phyloP scores from a whole-genome alignment of 2,329 filamentous ascomycete genomes.

The Onygenales sp. region DNA sequence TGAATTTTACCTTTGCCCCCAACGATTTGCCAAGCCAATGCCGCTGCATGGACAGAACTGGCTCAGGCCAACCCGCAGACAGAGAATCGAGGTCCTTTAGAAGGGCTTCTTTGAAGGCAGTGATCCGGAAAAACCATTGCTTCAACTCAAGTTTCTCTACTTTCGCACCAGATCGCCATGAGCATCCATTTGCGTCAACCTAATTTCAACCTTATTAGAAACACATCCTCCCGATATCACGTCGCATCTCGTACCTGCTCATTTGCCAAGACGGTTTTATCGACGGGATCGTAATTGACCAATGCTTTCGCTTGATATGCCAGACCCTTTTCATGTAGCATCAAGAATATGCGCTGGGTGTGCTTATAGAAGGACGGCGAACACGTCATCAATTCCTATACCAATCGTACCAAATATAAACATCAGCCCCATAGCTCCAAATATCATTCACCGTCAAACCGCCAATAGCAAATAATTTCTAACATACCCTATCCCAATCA shows the following conservation, averaged over 20 bases:
- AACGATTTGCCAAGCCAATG: conserved; percentile 80
- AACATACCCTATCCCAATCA: conserved; percentile 68
- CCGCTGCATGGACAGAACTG: conserved; percentile 71
- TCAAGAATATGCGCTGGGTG: conserved; percentile 75
- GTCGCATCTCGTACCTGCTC: conserved; percentile 50
- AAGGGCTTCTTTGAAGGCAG: conserved; percentile 63
- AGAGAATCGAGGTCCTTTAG: conserved; percentile 62
- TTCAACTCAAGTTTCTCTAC: conserved; percentile 70
- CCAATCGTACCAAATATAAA: conserved; percentile 4
- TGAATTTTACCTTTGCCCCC: conserved; percentile 64
- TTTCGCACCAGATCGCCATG: conserved; percentile 78
- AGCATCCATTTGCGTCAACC: conserved; percentile 74
- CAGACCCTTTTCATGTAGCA: conserved; percentile 62
- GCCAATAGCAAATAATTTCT: background rate
- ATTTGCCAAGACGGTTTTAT: conserved; percentile 82
- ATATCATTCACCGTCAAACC: conserved; percentile 8
- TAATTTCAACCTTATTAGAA: conserved; percentile 11
- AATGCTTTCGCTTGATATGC: conserved; percentile 76
- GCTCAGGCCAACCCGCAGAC: conserved; percentile 66
- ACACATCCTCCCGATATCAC: background rate
- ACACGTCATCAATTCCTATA: conserved; percentile 73
- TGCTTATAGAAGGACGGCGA: conserved; percentile 81
- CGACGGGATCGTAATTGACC: conserved; percentile 85
- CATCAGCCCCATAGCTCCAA: conserved; percentile 17
- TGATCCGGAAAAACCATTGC: conserved; percentile 87